phyloP scores from a whole-genome alignment of 805 yeast species.

The Suhomyces emberorum region DNA sequence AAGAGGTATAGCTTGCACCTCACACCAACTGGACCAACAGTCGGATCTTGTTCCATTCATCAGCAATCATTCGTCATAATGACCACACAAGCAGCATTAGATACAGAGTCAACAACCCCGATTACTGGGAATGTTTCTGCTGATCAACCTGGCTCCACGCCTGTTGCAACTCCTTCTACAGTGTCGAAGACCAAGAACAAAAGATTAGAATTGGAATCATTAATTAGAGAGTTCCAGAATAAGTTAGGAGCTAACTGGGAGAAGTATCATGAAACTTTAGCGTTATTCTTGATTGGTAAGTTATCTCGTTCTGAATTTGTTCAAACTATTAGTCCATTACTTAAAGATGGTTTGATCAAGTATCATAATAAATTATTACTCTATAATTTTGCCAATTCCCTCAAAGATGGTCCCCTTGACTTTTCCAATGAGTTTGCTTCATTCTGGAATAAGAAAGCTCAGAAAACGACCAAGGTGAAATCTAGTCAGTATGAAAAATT shows the following conservation, averaged over 20 bases:
- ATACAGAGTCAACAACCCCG: conserved; percentile 1
- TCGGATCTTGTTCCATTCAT: too few species aligned
- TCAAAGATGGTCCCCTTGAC: conserved; percentile 70
- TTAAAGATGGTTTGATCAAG: conserved; percentile 48
- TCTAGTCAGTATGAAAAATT: conserved; percentile 76
- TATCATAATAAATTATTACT: conserved; percentile 82
- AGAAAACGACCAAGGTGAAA: conserved; percentile 45
- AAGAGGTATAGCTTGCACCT: too few species aligned
- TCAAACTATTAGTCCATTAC: conserved; percentile 52
- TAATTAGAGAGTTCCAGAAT: conserved; percentile 71
- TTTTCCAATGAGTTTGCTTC: conserved; percentile 40
- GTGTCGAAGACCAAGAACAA: conserved; percentile 12
- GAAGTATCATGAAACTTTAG: conserved; percentile 73
- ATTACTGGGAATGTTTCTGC: neutral
- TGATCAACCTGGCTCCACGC: neutral
- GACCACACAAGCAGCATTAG: neutral
- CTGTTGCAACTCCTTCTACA: neutral
- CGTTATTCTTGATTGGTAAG: conserved; percentile 74
- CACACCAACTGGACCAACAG: too few species aligned
- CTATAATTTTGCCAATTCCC: conserved; percentile 79
- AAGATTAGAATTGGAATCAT: conserved; percentile 34
- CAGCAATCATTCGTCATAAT: too few species aligned
- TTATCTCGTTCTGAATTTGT: conserved; percentile 74
- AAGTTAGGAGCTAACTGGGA: conserved; percentile 83
- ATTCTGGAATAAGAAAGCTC: conserved; percentile 50